Base-by-base conservation (phyloP, 768 basidiomycete genomes). In the Chiua virens region DNA sequence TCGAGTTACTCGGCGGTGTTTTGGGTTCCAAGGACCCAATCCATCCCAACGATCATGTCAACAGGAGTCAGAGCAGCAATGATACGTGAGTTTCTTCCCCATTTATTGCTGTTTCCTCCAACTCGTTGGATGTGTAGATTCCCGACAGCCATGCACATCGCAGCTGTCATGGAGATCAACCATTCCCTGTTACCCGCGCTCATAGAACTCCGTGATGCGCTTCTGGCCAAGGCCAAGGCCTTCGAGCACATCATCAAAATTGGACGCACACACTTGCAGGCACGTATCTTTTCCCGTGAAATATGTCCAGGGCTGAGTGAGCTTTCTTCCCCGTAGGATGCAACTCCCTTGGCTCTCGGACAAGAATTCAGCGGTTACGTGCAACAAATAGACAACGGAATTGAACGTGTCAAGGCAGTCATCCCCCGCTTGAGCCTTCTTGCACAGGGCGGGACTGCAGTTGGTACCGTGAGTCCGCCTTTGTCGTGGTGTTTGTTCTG, bases 341-440 rank as follows among this genome's bases (percentile, higher is more conserved):
- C 97, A 4, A 98, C 97, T 0, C 97, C 97, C 13, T 73, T 99
- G 58, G 98, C 97, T 15, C 85, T 99, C 36, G 97, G 97, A 15
- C 97, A 98, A 75, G 97, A 99, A 74, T 98, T 99, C 74, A 92
- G 89, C 50, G 97, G 97, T 32, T 99, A 99, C 72, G 97, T 94
- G 17, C 90, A 94, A 67, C 97, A 99, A 72, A 69, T 98, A 49
- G 77, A 86, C 18, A 94, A 96, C 70, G 91, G 89, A 55, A 93
- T 98, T 57, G 87, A 82, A 45, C 85, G 97, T 42, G 79, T 92
- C 45, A 82, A 89, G 66, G 84, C 73, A 50, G 85, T 86, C 30
- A 71, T 99, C 47, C 93, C 95, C 40, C 86, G 96, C 42, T 67
- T 98, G 58, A 89, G 87, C 68, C 73, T 85, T 62, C 82, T 99